A percentile compares a stretch with the other conserved stretches of the same genome.
Conservation (phyloP, 2,329 filamentous ascomycete species). For the Aspergillus flavus region DNA sequence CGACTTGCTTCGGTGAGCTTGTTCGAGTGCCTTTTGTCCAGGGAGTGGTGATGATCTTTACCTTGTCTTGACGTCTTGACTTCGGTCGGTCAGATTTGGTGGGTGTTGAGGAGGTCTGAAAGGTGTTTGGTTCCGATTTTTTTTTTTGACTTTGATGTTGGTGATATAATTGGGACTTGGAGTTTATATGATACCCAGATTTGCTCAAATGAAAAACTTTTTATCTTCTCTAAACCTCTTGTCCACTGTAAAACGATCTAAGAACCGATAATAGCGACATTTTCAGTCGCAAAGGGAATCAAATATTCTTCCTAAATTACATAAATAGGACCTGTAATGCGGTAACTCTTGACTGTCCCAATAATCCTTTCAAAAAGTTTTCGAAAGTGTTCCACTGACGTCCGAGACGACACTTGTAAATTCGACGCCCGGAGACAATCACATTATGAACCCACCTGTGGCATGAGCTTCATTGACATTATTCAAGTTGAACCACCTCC, state of each 20-base stretch:
- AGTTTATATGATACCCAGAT: not conserved
- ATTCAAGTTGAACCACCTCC: not conserved
- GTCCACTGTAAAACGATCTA: too few relatives aligned
- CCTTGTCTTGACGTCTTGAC: constrained; percentile 70
- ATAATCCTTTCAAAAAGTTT: not conserved
- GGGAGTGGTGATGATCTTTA: constrained; percentile 95
- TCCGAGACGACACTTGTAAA: not conserved
- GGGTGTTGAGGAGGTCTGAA: constrained; percentile 91
- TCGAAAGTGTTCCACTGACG: not conserved
- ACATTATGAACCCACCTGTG: not conserved
- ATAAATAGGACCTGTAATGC: not conserved
- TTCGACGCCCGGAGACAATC: not conserved
- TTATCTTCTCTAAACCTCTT: too few relatives aligned
- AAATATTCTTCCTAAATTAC: too few relatives aligned
- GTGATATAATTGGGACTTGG: constrained; percentile 2
- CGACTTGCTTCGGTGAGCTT: constrained; percentile 37
- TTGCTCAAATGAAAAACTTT: not conserved
- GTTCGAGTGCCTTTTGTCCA: constrained; percentile 60
- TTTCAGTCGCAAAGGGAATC: too few relatives aligned
- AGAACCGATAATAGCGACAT: too few relatives aligned
- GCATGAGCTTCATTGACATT: not conserved
- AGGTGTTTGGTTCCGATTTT: constrained; percentile 54
- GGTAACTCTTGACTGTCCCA: not conserved
- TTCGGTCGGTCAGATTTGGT: constrained; percentile 77
- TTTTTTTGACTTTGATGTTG: constrained; percentile 57